Evolutionary conservation across 768 basidiomycete genomes (phyloP), one percentile per base, ranked within the genome.

Genomic region (Mycena crocata): DNA sequence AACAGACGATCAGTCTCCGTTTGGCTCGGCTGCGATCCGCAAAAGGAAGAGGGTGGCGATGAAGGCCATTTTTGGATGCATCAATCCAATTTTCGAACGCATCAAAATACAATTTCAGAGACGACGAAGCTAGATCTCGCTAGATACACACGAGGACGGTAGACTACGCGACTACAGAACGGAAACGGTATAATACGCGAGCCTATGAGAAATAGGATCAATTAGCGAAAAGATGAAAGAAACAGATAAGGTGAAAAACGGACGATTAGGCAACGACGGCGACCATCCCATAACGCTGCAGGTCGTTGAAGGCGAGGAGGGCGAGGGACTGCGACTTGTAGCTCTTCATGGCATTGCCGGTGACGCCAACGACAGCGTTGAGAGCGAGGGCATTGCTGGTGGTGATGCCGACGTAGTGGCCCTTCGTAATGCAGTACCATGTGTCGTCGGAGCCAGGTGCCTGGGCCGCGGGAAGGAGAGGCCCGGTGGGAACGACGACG

Each of bases 361-460:
- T 30, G 17, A 50, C 45, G 23, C 62, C 51, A 13, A 34, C 35
- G 17, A 63, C 52, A 1, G 62, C 52, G 10, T 3, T 26, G 24
- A 55, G 39, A 4, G 62, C 62, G 30, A 63, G 31, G 3, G 42
- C 44, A 21, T 31, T 24, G 34, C 32, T 49, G 44, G 28, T 31
- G 34, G 62, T 63, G 35, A 56, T 28, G 23, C 62, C 62, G 42
- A 63, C 32, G 62, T 63, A 56, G 23, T 9, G 32, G 15, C 62
- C 62, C 10, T 24, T 49, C 13, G 62, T 63, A 26, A 63, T 49
- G 28, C 32, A 37, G 24, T 63, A 63, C 62, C 62, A 63, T 6
- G 54, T 7, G 5, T 46, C 40, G 7, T 31, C 40, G 50, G 32
- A 10, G 31, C 44, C 46, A 12, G 49, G 17, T 32, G 54, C 45